phyloP scores from a whole-genome alignment of 768 basidiomycete species.

The Xerocomellus chrysenteron region DNA sequence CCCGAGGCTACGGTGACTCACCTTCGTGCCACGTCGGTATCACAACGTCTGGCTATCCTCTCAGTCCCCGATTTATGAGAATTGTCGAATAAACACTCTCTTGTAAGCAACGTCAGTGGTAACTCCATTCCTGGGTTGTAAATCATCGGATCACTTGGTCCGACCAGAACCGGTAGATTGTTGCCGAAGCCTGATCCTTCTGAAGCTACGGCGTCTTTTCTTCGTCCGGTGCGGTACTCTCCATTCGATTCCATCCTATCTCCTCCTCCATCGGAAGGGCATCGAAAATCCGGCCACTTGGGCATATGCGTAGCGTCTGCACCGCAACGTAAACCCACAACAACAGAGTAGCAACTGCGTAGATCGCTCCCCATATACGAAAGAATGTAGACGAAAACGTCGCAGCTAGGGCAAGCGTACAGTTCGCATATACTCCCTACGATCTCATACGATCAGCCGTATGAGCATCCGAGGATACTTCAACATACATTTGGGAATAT shows the following conservation, averaged over 20 bases:
- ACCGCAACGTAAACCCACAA: constrained; percentile 52
- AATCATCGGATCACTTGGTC: background rate
- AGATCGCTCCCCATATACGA: constrained; percentile 56
- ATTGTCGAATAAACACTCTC: too few species aligned
- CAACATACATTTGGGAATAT: constrained; percentile 66
- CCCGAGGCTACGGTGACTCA: background rate
- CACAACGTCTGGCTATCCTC: too few species aligned
- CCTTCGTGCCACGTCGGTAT: background rate
- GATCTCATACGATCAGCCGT: background rate
- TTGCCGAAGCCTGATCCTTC: background rate
- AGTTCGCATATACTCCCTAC: constrained; percentile 65
- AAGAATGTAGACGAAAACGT: constrained; percentile 55
- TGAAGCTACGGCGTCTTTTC: background rate
- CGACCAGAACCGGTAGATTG: background rate
- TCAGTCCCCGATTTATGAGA: too few species aligned
- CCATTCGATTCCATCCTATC: constrained; percentile 12
- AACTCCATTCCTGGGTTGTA: background rate
- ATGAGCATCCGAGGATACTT: background rate
- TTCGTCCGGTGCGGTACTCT: background rate
- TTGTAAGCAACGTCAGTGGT: too few species aligned
- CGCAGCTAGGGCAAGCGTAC: constrained; percentile 52
- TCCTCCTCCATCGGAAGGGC: constrained; percentile 40
- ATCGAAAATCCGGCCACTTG: constrained; percentile 42
- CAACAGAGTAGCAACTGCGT: constrained; percentile 47
- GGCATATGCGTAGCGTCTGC: constrained; percentile 39